Evolutionary conservation across 2,329 filamentous ascomycete genomes (phyloP).

Genomic region (Hymenoscyphus fructigenus): DNA sequence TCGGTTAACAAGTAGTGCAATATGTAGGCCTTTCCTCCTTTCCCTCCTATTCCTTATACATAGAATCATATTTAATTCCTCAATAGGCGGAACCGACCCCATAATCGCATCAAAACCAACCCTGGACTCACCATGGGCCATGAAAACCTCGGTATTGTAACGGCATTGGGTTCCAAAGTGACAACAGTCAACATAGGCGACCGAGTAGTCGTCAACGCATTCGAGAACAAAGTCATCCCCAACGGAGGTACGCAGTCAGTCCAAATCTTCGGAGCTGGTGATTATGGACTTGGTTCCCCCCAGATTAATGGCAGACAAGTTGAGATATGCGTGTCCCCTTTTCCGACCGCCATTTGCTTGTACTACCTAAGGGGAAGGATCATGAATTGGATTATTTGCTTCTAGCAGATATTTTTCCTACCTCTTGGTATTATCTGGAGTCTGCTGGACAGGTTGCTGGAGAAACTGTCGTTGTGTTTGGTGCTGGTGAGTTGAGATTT

Average conservation of each 20-base stretch:
- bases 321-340: conserved; percentile 63
- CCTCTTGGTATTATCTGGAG: conserved; percentile 56
- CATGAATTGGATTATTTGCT: conserved; percentile 61
- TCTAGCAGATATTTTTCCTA: conserved; percentile 50
- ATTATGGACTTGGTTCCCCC: conserved; percentile 61
- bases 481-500: conserved; percentile 40
- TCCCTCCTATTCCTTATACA: conserved; percentile 40
- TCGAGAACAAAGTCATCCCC: conserved; percentile 68
- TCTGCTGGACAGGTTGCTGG: conserved; percentile 59
- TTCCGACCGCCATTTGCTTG: conserved; percentile 65
- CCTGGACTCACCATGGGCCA: conserved; percentile 56
- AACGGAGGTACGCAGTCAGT: conserved; percentile 47
- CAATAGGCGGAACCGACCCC: neutral
- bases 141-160: conserved; percentile 79
- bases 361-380: conserved; percentile 63
- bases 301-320: conserved; percentile 68
- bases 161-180: conserved; percentile 67
- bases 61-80: conserved; percentile 57
- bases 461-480: conserved; percentile 64
- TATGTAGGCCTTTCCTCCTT: conserved; percentile 14
- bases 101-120: neutral
- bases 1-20: conserved; percentile 42
- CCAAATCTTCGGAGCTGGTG: conserved; percentile 59
- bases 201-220: conserved; percentile 75
- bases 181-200: conserved; percentile 71